A percentile compares a stretch with the other conserved stretches of the same genome.
phyloP scores from a whole-genome alignment of 2,329 filamentous ascomycete genomes.

The Pezicula radicicola region DNA sequence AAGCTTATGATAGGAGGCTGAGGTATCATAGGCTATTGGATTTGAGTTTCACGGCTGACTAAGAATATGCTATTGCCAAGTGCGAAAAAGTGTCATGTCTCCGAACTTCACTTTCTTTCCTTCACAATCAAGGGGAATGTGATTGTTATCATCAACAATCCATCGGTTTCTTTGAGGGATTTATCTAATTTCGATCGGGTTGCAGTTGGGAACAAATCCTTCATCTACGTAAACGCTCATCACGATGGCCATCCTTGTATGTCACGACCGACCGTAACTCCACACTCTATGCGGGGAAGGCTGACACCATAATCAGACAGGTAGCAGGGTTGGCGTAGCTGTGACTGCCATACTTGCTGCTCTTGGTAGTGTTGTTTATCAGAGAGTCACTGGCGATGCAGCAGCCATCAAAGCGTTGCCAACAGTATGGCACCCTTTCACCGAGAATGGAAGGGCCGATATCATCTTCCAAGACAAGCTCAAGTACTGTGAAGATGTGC shows the following conservation, averaged over 20 bases:
- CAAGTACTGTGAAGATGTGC: neutral
- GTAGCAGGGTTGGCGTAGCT: neutral
- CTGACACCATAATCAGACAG: neutral
- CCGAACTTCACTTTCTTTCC: no score
- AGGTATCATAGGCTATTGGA: no score
- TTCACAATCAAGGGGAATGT: no score
- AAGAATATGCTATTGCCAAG: no score
- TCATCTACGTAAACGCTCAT: neutral
- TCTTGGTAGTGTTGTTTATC: neutral
- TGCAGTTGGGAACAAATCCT: no score
- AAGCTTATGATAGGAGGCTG: no score
- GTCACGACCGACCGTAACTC: neutral
- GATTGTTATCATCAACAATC: no score
- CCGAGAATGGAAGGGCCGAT: neutral
- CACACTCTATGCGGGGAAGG: neutral
- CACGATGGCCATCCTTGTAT: neutral
- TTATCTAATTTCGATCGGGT: no score
- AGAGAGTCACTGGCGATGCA: neutral
- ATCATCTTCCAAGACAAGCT: conserved; percentile 1
- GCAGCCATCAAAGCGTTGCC: neutral
- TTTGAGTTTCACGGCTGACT: no score
- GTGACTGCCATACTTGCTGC: neutral
- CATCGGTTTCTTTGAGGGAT: no score
- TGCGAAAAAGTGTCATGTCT: no score
- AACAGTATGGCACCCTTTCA: neutral